phyloP scores from a whole-genome alignment of 768 basidiomycete genomes.

The Hydnum rufescens region DNA sequence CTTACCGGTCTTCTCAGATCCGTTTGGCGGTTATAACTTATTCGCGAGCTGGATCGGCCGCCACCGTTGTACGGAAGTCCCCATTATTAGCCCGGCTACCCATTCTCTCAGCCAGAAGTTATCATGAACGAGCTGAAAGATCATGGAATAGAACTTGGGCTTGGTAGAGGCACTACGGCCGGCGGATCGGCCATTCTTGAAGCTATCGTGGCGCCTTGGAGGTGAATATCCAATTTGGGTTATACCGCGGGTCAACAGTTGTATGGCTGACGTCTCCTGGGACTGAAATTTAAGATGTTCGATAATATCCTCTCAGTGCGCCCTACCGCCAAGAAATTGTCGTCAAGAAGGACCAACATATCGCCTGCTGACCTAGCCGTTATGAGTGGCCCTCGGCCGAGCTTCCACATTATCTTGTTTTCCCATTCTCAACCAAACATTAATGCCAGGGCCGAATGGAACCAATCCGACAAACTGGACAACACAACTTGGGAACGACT shows the following conservation, averaged over 20 bases:
- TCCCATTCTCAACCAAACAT: background rate
- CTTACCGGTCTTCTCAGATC: too few relatives aligned
- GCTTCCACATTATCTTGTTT: background rate
- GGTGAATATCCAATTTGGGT: background rate
- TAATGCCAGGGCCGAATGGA: background rate
- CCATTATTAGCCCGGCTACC: too few relatives aligned
- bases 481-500: background rate
- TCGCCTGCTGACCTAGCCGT: background rate
- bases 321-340: too few relatives aligned
- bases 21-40: too few relatives aligned
- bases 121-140: background rate
- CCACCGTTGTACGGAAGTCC: too few relatives aligned
- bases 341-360: too few relatives aligned
- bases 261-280: background rate
- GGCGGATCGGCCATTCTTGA: background rate
- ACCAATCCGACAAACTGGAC: background rate
- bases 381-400: background rate
- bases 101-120: background rate
- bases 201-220: constrained; percentile 1
- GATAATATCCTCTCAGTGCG: too few relatives aligned
- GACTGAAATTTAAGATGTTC: background rate
- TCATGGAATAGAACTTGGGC: background rate
- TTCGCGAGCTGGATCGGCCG: too few relatives aligned
- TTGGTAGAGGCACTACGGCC: background rate
- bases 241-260: background rate